phyloP scores from a whole-genome alignment of 2,329 filamentous ascomycete genomes.

The Macroventuria anomochaeta region DNA sequence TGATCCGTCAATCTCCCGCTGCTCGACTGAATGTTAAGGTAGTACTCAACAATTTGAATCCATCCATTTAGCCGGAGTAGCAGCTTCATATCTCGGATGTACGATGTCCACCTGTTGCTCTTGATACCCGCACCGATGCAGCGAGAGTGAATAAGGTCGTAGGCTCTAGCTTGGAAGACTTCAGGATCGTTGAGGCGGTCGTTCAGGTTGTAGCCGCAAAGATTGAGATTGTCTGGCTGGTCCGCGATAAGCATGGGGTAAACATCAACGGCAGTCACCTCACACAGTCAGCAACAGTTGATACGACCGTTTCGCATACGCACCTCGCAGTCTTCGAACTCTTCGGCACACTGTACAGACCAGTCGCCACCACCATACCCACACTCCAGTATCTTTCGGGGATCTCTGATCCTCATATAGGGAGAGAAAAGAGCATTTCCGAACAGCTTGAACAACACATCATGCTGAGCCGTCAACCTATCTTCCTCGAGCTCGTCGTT shows the following conservation, averaged over 20 bases:
- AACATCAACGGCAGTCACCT: constrained; percentile 50
- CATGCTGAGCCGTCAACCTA: constrained; percentile 44
- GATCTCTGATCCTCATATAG: constrained; percentile 33
- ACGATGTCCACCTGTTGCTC: constrained; percentile 73
- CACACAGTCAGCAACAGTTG: constrained; percentile 19
- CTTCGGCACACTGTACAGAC: constrained; percentile 47
- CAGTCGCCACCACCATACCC: constrained; percentile 50
- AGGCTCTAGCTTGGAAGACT: constrained; percentile 69
- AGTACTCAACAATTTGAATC: constrained; percentile 88
- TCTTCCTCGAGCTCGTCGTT: constrained; percentile 48
- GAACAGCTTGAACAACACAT: constrained; percentile 42
- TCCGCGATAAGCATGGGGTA: constrained; percentile 45
- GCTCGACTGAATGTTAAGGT: constrained; percentile 84
- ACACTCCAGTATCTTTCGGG: constrained; percentile 47
- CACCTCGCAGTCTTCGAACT: constrained; percentile 48
- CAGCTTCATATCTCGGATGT: constrained; percentile 76
- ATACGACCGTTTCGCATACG: constrained; percentile 7
- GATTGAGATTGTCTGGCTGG: constrained; percentile 47
- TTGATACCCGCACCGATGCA: constrained; percentile 76
- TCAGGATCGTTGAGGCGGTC: constrained; percentile 46
- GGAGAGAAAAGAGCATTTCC: constrained; percentile 40
- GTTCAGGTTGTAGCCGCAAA: constrained; percentile 48
- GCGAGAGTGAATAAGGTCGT: constrained; percentile 84
- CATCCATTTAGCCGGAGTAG: constrained; percentile 79
- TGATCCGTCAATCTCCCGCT: constrained; percentile 74